Conservation (phyloP, 306 rosid genomes). For the Casuarina cunninghamiana region DNA sequence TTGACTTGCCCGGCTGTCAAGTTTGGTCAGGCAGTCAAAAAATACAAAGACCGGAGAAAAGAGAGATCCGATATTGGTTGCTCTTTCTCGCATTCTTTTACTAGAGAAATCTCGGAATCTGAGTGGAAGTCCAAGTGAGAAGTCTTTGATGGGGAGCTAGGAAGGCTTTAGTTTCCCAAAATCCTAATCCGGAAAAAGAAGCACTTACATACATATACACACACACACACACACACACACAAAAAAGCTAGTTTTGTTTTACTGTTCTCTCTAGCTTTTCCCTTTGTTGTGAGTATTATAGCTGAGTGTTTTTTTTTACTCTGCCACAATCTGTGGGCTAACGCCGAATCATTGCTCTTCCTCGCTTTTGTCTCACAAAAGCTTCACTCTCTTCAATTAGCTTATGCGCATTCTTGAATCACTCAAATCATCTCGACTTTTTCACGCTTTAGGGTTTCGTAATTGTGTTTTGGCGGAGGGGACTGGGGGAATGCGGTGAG, state of each 20-base stretch:
- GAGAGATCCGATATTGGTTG: slow-evolving; percentile 19
- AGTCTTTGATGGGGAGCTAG: too few relatives aligned
- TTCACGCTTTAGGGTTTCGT: slow-evolving; percentile 54
- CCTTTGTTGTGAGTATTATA: slow-evolving; percentile 15
- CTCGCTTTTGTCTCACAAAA: slow-evolving; percentile 78
- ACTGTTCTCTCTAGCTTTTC: slow-evolving; percentile 25
- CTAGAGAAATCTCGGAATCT: slow-evolving; percentile 41
- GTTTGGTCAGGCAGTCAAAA: slow-evolving; percentile 18
- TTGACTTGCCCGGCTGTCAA: neutral
- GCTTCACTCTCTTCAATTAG: slow-evolving; percentile 52
- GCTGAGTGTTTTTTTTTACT: slow-evolving; percentile 49
- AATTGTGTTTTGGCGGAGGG: slow-evolving; percentile 29
- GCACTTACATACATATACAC: neutral
- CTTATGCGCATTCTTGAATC: slow-evolving; percentile 33
- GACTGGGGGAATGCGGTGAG: slow-evolving; percentile 43
- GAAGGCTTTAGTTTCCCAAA: neutral
- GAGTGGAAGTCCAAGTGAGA: slow-evolving; percentile 20
- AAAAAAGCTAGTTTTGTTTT: slow-evolving; percentile 27
- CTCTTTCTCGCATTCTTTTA: slow-evolving; percentile 41
- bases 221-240: neutral
- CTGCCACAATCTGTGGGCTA: slow-evolving; percentile 73
- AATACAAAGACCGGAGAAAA: neutral
- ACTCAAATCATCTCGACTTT: slow-evolving; percentile 29
- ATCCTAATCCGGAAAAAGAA: neutral
- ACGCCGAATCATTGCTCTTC: slow-evolving; percentile 66